Evolutionary conservation across 2,329 filamentous ascomycete species (phyloP), one percentile per base, ranked within the genome.

Genomic region (Fusarium siculi): DNA sequence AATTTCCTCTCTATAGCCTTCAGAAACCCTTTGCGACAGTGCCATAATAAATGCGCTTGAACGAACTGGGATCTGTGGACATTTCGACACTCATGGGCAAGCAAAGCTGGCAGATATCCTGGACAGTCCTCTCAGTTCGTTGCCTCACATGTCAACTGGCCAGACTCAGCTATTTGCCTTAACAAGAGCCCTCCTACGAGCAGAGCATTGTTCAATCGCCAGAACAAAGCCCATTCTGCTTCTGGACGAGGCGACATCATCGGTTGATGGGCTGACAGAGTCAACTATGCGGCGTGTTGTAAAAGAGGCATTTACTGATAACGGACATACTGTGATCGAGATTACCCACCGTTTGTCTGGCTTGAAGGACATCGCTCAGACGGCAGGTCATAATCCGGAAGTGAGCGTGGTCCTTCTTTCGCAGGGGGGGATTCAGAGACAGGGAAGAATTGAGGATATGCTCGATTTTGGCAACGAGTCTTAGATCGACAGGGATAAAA

Each of bases 281-380:
- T 58, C 32, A 0, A 9, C 4, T 3, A 57, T 57, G 55, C 55
- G 42, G 5, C 1, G 8, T 3, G 15, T 57, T n/a, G 14, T 57
- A 0, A n/a, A 15, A 21, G 42, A 57, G 1, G 11, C 8, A 1
- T 57, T 57, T 15, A 36, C 30, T 1, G 15, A 58, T 8, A 37
- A 58, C 5, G 55, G 55, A 2, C 30, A 49, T 5, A 23, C 42
- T 10, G 42, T 58, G 5, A 4, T 58, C 4, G 40, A 47, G 15
- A 58, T 58, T n/a, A 58, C 42, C 0, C 55, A 58, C 6, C 40
- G 40, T 2, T 15, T 49, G 14, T 25, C n/a, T 5, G 15, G 28
- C 8, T 28, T 28, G 28, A 28, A 28, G 28, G 28, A 28, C 8
- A 28, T 28, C 28, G 28, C 8, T 28, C 7, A 9, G 28, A 28